Evolutionary conservation across 768 basidiomycete genomes (phyloP).

Genomic region (Pleurotus citrinopileatus): DNA sequence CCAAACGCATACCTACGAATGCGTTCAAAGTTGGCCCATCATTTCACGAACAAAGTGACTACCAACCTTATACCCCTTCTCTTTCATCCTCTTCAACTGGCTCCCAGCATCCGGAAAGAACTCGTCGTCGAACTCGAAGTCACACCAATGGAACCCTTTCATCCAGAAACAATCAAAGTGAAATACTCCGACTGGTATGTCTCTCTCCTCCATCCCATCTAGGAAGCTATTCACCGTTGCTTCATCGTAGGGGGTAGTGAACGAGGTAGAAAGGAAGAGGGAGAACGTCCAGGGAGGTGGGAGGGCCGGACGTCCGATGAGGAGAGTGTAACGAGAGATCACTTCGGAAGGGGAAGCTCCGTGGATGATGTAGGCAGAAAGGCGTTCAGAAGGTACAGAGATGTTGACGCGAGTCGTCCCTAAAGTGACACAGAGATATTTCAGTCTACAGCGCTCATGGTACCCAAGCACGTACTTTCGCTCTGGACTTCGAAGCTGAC

Average conservation of each 20-base stretch:
- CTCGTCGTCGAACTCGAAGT: conserved; percentile 44
- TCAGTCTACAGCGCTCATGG: no score
- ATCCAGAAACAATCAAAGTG: conserved; percentile 48
- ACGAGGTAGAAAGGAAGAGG: conserved; percentile 47
- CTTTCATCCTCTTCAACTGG: conserved; percentile 31
- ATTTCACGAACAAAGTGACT: conserved; percentile 13
- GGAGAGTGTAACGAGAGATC: conserved; percentile 29
- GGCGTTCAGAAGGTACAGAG: conserved; percentile 35
- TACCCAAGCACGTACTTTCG: conserved; percentile 33
- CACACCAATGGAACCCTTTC: conserved; percentile 34
- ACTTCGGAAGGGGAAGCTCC: conserved; percentile 30
- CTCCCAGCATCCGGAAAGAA: conserved; percentile 42
- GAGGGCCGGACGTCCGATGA: conserved; percentile 39
- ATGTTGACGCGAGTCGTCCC: conserved; percentile 28
- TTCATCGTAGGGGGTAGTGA: conserved; percentile 43
- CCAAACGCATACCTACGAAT: conserved; percentile 25
- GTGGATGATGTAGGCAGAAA: conserved; percentile 39
- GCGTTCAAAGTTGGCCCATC: background rate
- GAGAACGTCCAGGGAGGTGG: conserved; percentile 49
- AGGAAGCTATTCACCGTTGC: conserved; percentile 42
- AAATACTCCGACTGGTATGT: conserved; percentile 38
- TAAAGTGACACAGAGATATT: conserved; percentile 14
- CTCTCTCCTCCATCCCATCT: conserved; percentile 37
- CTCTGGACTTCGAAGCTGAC: conserved; percentile 45
- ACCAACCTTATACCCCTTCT: conserved; percentile 39